A percentile compares a stretch with the other conserved stretches of the same genome.
These are phyloP conservation scores for Raphanus sativus DNA, from an alignment of 345 rosid genomes.

Conservation along the genomic window DNA sequence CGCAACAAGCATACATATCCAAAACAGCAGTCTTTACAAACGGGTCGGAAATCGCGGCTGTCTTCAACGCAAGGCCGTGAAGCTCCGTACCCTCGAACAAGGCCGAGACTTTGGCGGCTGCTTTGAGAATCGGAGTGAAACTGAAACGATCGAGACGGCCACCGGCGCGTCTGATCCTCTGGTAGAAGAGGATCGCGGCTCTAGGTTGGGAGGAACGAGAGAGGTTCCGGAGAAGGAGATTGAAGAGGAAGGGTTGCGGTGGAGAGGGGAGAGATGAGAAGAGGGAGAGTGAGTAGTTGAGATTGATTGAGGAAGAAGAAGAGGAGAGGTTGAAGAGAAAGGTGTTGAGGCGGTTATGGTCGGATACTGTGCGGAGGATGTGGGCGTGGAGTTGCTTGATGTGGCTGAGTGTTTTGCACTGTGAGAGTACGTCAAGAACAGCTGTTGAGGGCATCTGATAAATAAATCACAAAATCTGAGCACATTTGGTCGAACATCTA, in stretches of 20 bases:
- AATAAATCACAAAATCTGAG: background rate
- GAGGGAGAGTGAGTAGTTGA: constrained; percentile 51
- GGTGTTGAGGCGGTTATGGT: constrained; percentile 27
- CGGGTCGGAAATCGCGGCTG: constrained; percentile 51
- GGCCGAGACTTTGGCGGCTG: constrained; percentile 42
- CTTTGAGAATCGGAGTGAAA: constrained; percentile 54
- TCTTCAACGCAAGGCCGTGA: constrained; percentile 54
- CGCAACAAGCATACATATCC: constrained; percentile 45
- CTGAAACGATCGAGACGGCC: constrained; percentile 45
- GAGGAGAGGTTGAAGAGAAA: constrained; percentile 40
- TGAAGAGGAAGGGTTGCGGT: constrained; percentile 31
- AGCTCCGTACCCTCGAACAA: constrained; percentile 55
- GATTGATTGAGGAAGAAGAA: constrained; percentile 39
- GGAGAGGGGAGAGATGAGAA: constrained; percentile 40
- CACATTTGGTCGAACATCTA: background rate
- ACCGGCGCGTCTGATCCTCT: constrained; percentile 40
- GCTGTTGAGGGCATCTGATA: constrained; percentile 5
- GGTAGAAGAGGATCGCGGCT: constrained; percentile 39
- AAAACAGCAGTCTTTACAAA: constrained; percentile 57
- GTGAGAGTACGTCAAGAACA: constrained; percentile 31
- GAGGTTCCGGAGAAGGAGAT: constrained; percentile 47
- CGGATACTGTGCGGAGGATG: constrained; percentile 40
- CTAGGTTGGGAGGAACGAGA: constrained; percentile 38
- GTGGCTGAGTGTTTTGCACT: constrained; percentile 41
- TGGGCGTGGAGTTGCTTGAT: constrained; percentile 55